Conservation (phyloP, 371 early-diverging fungal species). For the Lichtheimia ornata region DNA sequence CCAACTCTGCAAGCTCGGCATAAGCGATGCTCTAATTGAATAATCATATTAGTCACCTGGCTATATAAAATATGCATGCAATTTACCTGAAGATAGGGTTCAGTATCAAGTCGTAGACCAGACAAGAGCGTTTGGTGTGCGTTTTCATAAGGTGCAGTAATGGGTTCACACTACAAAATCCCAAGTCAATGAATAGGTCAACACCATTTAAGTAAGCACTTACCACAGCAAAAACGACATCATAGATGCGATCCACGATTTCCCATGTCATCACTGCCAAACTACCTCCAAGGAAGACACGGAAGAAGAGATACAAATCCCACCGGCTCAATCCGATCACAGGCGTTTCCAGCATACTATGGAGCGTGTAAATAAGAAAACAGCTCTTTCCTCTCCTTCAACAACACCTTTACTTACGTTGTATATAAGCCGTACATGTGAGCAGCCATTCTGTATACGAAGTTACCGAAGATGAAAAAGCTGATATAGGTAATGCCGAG, state of each 20-base stretch:
- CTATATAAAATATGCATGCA: background rate
- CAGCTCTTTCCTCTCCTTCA: too few species aligned
- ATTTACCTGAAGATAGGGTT: constrained; percentile 22
- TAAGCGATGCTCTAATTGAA: constrained; percentile 36
- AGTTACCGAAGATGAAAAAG: constrained; percentile 29
- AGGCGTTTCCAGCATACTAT: constrained; percentile 42
- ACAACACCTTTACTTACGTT: constrained; percentile 15
- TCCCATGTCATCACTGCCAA: constrained; percentile 37
- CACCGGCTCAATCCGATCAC: constrained; percentile 47
- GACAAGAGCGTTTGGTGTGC: constrained; percentile 36
- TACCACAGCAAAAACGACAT: constrained; percentile 37
- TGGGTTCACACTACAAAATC: constrained; percentile 28
- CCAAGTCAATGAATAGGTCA: background rate
- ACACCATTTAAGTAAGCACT: background rate
- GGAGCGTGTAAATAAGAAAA: constrained; percentile 12
- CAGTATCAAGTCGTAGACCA: constrained; percentile 27
- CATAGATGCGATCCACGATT: constrained; percentile 45
- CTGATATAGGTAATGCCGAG: constrained; percentile 24
- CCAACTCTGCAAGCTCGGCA: constrained; percentile 46
- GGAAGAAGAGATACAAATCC: constrained; percentile 38
- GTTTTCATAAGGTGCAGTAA: constrained; percentile 25
- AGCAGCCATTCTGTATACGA: constrained; percentile 32
- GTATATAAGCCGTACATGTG: constrained; percentile 26
- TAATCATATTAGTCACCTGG: constrained; percentile 4
- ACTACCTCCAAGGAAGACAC: constrained; percentile 40